Conservation (phyloP, 176 grass and related monocot genomes). For the Oryza glaberrima region DNA sequence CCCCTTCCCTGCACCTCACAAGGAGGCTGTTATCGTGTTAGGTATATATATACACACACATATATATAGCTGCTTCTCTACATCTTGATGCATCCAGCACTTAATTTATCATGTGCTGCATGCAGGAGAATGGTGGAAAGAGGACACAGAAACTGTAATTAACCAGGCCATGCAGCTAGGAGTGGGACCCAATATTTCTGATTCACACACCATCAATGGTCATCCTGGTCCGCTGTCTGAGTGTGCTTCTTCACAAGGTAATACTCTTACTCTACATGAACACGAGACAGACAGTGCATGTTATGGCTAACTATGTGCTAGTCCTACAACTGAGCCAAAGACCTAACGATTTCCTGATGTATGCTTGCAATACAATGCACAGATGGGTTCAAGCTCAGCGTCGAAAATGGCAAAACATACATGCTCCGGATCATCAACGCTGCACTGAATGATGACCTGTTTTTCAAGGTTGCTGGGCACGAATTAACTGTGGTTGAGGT, state of each 20-base stretch:
- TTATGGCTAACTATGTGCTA: not conserved
- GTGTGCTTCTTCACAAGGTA: conserved; percentile 70
- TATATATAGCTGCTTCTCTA: conserved; percentile 8
- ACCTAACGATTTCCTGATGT: not conserved
- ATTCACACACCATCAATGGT: conserved; percentile 76
- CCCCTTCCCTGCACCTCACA: conserved; percentile 58
- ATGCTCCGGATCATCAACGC: conserved; percentile 85
- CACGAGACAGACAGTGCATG: not conserved
- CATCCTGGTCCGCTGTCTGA: conserved; percentile 55
- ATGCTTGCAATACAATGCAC: conserved; percentile 6
- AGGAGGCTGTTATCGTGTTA: conserved; percentile 57
- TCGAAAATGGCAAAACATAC: conserved; percentile 66
- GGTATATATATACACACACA: not conserved
- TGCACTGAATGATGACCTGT: conserved; percentile 76
- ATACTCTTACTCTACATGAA: too few species aligned
- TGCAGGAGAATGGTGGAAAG: conserved; percentile 76
- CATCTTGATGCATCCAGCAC: not conserved
- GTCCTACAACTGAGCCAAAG: not conserved
- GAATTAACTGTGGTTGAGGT: conserved; percentile 66
- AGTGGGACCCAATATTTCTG: conserved; percentile 64
- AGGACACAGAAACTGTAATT: conserved; percentile 58
- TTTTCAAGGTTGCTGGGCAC: conserved; percentile 69
- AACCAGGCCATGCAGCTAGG: conserved; percentile 57
- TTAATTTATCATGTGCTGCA: conserved; percentile 15
- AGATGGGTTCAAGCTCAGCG: conserved; percentile 62